A percentile compares a stretch with the other conserved stretches of the same genome.
phyloP scores from a whole-genome alignment of 768 basidiomycete species.

The Collybia sp. region DNA sequence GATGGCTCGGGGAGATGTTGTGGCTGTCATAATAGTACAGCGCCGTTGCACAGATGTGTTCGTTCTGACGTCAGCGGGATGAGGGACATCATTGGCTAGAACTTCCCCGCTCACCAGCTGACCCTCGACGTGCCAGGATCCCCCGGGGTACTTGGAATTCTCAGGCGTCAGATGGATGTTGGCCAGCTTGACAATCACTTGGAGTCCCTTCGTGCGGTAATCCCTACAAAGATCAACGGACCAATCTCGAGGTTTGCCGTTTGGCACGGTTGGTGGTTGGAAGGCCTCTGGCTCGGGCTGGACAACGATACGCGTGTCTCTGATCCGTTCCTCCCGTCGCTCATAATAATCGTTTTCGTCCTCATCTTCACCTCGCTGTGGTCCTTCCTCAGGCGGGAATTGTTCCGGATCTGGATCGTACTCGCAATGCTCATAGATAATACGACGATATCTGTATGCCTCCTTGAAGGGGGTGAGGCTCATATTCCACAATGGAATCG shows the following conservation, averaged over 20 bases:
- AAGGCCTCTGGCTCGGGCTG: conserved; percentile 10
- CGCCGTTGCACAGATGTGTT: conserved; percentile 21
- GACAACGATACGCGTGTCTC: neutral
- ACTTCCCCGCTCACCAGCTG: conserved; percentile 6
- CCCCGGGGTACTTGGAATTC: conserved; percentile 28
- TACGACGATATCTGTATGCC: neutral
- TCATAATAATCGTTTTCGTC: conserved; percentile 6
- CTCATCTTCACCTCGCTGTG: conserved; percentile 6
- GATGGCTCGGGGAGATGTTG: conserved; percentile 24
- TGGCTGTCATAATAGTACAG: conserved; percentile 22
- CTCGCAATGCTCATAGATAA: conserved; percentile 3
- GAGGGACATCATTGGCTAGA: neutral
- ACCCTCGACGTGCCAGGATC: conserved; percentile 35
- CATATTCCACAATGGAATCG: conserved; percentile 16
- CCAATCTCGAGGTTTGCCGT: too few relatives aligned
- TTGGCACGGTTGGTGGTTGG: neutral
- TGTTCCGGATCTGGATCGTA: conserved; percentile 4
- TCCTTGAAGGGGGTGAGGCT: conserved; percentile 14
- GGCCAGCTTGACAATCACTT: conserved; percentile 27
- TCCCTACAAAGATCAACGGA: conserved; percentile 6
- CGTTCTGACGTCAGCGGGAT: conserved; percentile 8
- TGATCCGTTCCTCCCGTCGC: conserved; percentile 5
- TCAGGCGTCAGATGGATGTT: conserved; percentile 30
- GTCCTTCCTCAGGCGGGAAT: conserved; percentile 3
- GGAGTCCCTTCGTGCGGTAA: conserved; percentile 10